Conservation (phyloP, 129 eudicot genomes). For the Pulicaria dysenterica region DNA sequence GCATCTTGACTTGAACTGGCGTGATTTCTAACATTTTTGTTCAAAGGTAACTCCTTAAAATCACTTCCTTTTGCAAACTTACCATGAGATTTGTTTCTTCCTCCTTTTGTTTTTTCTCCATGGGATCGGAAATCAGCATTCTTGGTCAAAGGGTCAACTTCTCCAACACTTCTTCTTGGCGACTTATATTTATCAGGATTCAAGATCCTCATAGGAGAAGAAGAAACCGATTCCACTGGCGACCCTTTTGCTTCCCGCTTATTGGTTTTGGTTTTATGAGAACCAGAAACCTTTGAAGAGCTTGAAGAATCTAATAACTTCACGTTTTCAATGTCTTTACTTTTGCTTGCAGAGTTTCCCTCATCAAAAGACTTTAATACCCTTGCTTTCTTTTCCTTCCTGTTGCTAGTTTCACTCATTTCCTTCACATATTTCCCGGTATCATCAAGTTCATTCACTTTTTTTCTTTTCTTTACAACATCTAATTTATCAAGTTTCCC, state of each 20-base stretch:
- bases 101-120: slow-evolving; percentile 49
- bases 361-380: slow-evolving; percentile 57
- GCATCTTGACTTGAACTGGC: slow-evolving; percentile 39
- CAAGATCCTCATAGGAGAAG: slow-evolving; percentile 73
- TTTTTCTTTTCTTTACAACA: slow-evolving; percentile 62
- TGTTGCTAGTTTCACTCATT: slow-evolving; percentile 42
- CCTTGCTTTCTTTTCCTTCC: slow-evolving; percentile 69
- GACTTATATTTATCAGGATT: slow-evolving; percentile 42
- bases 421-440: slow-evolving; percentile 40
- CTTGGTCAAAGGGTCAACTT: slow-evolving; percentile 36
- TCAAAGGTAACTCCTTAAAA: slow-evolving; percentile 35
- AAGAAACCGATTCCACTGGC: slow-evolving; percentile 94
- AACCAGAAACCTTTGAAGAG: slow-evolving; percentile 95
- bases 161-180: slow-evolving; percentile 23
- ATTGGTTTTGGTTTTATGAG: slow-evolving; percentile 62
- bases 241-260: slow-evolving; percentile 64
- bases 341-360: slow-evolving; percentile 50
- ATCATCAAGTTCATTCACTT: slow-evolving; percentile 35
- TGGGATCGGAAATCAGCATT: slow-evolving; percentile 8
- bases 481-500: slow-evolving; percentile 44
- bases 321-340: slow-evolving; percentile 42
- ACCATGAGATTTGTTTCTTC: slow-evolving; percentile 48
- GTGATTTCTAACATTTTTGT: slow-evolving; percentile 26
- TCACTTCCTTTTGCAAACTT: slow-evolving; percentile 36
- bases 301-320: slow-evolving; percentile 52